Percentiles rank a stretch among this genome's conserved stretches.
Conservation (phyloP, 495 filamentous ascomycete species). For the Arthonia radiata region DNA sequence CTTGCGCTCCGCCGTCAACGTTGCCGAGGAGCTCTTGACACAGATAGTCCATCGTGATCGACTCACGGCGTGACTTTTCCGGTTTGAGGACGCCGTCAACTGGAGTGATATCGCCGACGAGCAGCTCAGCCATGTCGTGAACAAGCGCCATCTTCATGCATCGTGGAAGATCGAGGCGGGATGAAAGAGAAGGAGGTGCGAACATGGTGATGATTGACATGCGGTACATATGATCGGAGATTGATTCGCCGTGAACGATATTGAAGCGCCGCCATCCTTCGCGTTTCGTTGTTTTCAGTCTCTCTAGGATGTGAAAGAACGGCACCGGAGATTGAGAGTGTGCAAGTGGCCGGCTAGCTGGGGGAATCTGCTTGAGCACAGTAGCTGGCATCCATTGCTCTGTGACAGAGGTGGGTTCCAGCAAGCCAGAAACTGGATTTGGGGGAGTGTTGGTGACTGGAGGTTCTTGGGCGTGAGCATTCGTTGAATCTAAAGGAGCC, state of each 20-base stretch:
- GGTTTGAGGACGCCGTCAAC: conserved; percentile 42
- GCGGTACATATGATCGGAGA: conserved; percentile 97
- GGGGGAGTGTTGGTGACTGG: too few species aligned
- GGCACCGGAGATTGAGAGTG: conserved; percentile 50
- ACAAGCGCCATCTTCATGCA: conserved; percentile 86
- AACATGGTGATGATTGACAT: conserved; percentile 95
- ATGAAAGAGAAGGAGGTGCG: conserved; percentile 49
- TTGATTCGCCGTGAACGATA: conserved; percentile 53
- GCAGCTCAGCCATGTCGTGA: conserved; percentile 89
- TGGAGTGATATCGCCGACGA: conserved; percentile 92
- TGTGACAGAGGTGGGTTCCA: too few species aligned
- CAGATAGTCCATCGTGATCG: conserved; percentile 74
- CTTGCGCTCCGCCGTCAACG: conserved; percentile 41
- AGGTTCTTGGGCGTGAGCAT: too few species aligned
- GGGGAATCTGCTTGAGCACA: conserved; percentile 22
- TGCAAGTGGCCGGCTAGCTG: conserved; percentile 21
- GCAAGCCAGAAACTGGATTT: too few species aligned
- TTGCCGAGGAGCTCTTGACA: conserved; percentile 42
- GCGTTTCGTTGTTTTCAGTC: conserved; percentile 81
- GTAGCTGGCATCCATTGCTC: too few species aligned
- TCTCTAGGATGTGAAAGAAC: conserved; percentile 83
- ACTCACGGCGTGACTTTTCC: conserved; percentile 74
- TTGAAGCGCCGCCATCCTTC: conserved; percentile 86
- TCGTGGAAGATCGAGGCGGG: conserved; percentile 44
- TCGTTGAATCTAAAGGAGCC: too few species aligned